phyloP scores from a whole-genome alignment of 805 yeast genomes.

The Saccharomycopsis oosterbeekiorum region DNA sequence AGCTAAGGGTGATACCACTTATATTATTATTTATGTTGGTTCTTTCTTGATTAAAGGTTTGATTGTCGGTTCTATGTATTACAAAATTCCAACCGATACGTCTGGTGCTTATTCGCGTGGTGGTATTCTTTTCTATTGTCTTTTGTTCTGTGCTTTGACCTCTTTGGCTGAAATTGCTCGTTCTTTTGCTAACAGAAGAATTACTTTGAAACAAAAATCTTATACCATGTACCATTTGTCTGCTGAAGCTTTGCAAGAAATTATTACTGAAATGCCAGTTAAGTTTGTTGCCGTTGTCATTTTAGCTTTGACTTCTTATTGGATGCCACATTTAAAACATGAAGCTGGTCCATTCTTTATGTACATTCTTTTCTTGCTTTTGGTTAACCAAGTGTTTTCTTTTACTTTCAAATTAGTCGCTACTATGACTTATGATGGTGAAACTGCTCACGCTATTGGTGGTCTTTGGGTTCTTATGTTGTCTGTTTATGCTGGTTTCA shows the following conservation, averaged over 20 bases:
- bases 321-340: slow-evolving; percentile 41
- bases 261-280: slow-evolving; percentile 47
- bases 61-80: slow-evolving; percentile 52
- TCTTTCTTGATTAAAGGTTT: slow-evolving; percentile 50
- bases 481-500: slow-evolving; percentile 48
- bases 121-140: slow-evolving; percentile 52
- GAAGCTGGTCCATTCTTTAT: slow-evolving; percentile 49
- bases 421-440: slow-evolving; percentile 41
- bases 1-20: slow-evolving; percentile 46
- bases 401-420: slow-evolving; percentile 45
- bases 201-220: slow-evolving; percentile 53
- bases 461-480: slow-evolving; percentile 46
- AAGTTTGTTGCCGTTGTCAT: slow-evolving; percentile 40
- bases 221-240: slow-evolving; percentile 55
- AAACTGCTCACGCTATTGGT: slow-evolving; percentile 47
- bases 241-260: slow-evolving; percentile 51
- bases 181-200: slow-evolving; percentile 51
- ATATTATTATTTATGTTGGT: slow-evolving; percentile 39
- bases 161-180: slow-evolving; percentile 53
- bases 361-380: slow-evolving; percentile 35
- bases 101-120: slow-evolving; percentile 52
- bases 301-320: slow-evolving; percentile 40
- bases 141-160: slow-evolving; percentile 50
- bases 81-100: slow-evolving; percentile 39
- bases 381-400: slow-evolving; percentile 43